Evolutionary conservation across 768 basidiomycete species (phyloP).

Genomic region (Agaricus sinodeliciosus): DNA sequence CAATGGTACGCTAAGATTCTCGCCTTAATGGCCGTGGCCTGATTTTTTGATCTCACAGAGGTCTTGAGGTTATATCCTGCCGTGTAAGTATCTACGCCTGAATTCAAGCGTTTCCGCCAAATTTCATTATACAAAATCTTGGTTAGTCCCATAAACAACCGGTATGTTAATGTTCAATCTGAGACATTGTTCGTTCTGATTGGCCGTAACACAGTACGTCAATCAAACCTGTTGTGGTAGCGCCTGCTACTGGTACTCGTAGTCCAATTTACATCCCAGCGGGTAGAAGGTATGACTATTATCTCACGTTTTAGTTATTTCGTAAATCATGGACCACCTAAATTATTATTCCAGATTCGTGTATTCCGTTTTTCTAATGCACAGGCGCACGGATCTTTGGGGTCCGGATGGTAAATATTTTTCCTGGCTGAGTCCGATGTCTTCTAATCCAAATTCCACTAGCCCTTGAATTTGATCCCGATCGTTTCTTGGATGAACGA

Average conservation of each 20-base stretch:
- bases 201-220: background rate
- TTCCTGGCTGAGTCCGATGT: background rate
- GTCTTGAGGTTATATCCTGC: conserved; percentile 13
- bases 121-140: too few relatives aligned
- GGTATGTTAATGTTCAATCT: background rate
- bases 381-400: conserved; percentile 45
- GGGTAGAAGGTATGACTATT: conserved; percentile 14
- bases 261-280: conserved; percentile 20
- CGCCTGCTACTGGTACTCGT: background rate
- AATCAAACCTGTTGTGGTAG: conserved; percentile 14
- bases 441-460: background rate
- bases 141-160: conserved; percentile 2
- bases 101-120: too few relatives aligned
- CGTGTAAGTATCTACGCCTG: conserved; percentile 8
- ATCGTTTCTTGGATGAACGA: conserved; percentile 57
- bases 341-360: background rate
- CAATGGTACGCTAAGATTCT: conserved; percentile 14
- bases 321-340: background rate
- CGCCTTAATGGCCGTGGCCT: background rate
- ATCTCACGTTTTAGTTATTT: background rate
- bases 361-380: conserved; percentile 31
- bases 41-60: background rate
- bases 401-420: conserved; percentile 45
- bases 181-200: background rate
- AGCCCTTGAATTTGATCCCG: conserved; percentile 57